Percentiles rank a stretch among this genome's conserved stretches.
phyloP scores from a whole-genome alignment of 192 early-diverging fungal species.

The Coemansia sp. region DNA sequence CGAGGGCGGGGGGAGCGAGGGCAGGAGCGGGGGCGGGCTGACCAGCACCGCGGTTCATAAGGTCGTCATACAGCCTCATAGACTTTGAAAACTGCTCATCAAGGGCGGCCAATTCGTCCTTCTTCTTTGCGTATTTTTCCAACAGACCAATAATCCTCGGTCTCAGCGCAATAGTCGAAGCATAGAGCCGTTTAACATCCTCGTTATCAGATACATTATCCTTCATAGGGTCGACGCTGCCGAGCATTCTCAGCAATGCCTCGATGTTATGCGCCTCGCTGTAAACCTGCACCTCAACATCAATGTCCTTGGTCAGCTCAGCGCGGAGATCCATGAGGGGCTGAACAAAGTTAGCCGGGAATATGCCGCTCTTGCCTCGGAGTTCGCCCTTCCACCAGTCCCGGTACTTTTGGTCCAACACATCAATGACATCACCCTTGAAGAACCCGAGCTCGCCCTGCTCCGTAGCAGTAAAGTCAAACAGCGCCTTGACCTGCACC shows the following conservation, averaged over 20 bases:
- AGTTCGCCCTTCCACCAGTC: constrained; percentile 99
- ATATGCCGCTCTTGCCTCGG: constrained; percentile 87
- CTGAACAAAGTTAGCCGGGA: constrained; percentile 96
- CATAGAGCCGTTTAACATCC: constrained; percentile 76
- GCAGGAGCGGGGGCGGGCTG: too few relatives aligned
- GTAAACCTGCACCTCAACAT: constrained; percentile 68
- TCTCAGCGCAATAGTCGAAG: constrained; percentile 73
- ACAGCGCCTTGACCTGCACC: constrained; percentile 86
- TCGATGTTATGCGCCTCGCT: constrained; percentile 74
- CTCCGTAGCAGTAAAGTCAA: constrained; percentile 90
- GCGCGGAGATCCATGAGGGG: constrained; percentile 62
- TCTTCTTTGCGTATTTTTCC: constrained; percentile 79
- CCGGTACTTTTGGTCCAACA: constrained; percentile 90
- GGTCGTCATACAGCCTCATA: constrained; percentile 42
- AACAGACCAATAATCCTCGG: constrained; percentile 85
- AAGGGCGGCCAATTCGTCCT: constrained; percentile 58
- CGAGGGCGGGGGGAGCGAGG: too few relatives aligned
- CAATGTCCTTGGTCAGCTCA: constrained; percentile 56
- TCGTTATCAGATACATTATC: constrained; percentile 91
- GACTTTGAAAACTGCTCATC: constrained; percentile 40
- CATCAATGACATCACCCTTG: constrained; percentile 84
- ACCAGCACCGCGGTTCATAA: constrained; percentile 34
- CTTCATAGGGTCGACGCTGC: constrained; percentile 70
- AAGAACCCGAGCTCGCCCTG: constrained; percentile 87
- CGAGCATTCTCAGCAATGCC: constrained; percentile 69